Conservation (phyloP, 78 protist genomes). For the Abeoforma whisleri region DNA sequence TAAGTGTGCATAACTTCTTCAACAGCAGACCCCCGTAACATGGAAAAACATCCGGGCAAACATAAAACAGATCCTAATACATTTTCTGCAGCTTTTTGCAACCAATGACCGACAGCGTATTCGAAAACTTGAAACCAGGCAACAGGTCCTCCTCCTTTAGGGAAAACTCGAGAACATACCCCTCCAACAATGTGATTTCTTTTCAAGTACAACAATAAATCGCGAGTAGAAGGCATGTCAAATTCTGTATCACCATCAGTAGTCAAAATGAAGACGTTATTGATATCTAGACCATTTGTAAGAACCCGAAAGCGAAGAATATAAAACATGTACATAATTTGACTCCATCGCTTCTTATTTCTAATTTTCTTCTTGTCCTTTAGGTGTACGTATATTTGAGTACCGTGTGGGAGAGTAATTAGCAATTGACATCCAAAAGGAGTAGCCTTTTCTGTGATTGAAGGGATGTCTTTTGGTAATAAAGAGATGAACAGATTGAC, state of each 20-base stretch:
- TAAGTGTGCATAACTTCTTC: no score
- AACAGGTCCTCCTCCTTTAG: constrained; percentile 5
- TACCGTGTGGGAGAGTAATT: background rate
- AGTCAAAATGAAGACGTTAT: constrained; percentile 7
- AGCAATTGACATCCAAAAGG: background rate
- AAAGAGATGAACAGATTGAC: no score
- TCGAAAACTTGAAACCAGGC: constrained; percentile 37
- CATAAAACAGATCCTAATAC: constrained; percentile 26
- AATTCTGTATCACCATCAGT: constrained; percentile 35
- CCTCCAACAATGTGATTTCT: constrained; percentile 28
- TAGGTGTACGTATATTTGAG: constrained; percentile 3
- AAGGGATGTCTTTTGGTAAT: no score
- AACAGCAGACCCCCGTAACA: no score
- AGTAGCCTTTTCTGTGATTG: no score
- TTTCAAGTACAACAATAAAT: constrained; percentile 10
- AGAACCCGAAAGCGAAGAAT: constrained; percentile 23
- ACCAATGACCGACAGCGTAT: constrained; percentile 24
- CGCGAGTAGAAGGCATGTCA: background rate
- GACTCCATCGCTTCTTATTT: constrained; percentile 16
- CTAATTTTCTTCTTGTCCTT: background rate
- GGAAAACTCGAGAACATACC: constrained; percentile 27
- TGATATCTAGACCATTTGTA: background rate
- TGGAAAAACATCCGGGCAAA: constrained; percentile 37
- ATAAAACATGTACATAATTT: constrained; percentile 22
- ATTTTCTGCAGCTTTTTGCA: constrained; percentile 16